These are phyloP conservation scores for Triticum urartu DNA, from an alignment of 176 grass and related monocot genomes.

Conservation along the genomic window DNA sequence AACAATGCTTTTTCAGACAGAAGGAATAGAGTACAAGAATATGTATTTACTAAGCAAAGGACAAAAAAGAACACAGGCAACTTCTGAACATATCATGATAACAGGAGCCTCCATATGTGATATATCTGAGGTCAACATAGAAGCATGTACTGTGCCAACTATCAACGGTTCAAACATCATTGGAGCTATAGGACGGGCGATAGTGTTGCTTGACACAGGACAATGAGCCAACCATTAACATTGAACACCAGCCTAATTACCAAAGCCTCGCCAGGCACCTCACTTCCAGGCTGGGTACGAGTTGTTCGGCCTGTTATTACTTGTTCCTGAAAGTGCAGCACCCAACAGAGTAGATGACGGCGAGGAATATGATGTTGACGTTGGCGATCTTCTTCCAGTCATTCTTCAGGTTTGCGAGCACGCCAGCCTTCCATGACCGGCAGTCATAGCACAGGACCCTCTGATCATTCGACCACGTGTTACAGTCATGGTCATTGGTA, in stretches of 20 bases:
- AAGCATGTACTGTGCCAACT: not conserved
- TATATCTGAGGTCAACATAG: not conserved
- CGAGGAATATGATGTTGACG: constrained; percentile 74
- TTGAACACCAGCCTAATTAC: not conserved
- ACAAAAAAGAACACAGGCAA: not conserved
- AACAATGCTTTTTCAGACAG: not conserved
- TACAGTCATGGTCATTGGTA: not conserved
- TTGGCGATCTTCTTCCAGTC: constrained; percentile 88
- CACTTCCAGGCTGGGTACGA: constrained; percentile 51
- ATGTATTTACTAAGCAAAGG: not conserved
- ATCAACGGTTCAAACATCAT: not conserved
- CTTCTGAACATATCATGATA: constrained; percentile 7
- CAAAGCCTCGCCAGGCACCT: not conserved
- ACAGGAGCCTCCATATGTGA: not conserved
- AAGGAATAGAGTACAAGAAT: not conserved
- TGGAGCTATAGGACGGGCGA: not conserved
- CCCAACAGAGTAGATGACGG: constrained; percentile 74
- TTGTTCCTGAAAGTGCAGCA: constrained; percentile 92
- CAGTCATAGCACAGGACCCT: constrained; percentile 69
- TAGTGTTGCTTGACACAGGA: not conserved
- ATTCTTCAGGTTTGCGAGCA: constrained; percentile 79
- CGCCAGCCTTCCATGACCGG: constrained; percentile 77
- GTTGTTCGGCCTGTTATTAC: constrained; percentile 74
- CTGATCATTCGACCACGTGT: constrained; percentile 54
- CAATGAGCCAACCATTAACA: not conserved